Evolutionary conservation across 495 filamentous ascomycete genomes (phyloP).

Genomic region (Daldinia vernicosa): DNA sequence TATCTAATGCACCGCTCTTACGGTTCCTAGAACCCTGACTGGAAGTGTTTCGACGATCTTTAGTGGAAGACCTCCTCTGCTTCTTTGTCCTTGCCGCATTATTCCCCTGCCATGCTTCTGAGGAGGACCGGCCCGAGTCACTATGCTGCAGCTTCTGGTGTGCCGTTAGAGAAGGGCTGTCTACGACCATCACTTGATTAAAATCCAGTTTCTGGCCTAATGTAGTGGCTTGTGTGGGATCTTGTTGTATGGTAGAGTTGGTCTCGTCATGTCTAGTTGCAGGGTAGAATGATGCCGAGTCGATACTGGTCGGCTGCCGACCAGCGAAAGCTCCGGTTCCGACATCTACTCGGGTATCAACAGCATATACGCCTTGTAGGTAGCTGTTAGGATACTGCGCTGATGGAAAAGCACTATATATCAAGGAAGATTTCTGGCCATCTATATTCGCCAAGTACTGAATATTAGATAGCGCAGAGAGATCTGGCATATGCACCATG

Average conservation of each 20-base stretch:
- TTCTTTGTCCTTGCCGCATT: constrained; percentile 8
- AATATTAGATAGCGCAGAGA: constrained; percentile 57
- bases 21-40: constrained; percentile 44
- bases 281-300: not conserved
- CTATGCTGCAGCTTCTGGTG: constrained; percentile 5
- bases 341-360: not conserved
- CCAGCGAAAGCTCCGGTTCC: not conserved
- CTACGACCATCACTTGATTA: not conserved
- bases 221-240: not conserved
- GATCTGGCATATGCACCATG: constrained; percentile 74
- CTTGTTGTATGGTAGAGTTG: constrained; percentile 1
- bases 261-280: not conserved
- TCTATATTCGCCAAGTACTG: constrained; percentile 62
- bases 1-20: constrained; percentile 32
- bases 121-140: constrained; percentile 4
- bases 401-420: constrained; percentile 66
- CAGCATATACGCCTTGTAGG: not conserved
- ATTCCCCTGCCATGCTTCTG: constrained; percentile 10
- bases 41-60: constrained; percentile 13
- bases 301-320: constrained; percentile 4
- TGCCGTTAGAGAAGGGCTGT: not conserved
- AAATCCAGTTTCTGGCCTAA: not conserved
- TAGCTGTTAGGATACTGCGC: constrained; percentile 32
- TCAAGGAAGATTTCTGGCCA: constrained; percentile 61
- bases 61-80: constrained; percentile 4